Evolutionary conservation across 495 filamentous ascomycete species (phyloP).

Genomic region (Talaromyces nanjingensis): DNA sequence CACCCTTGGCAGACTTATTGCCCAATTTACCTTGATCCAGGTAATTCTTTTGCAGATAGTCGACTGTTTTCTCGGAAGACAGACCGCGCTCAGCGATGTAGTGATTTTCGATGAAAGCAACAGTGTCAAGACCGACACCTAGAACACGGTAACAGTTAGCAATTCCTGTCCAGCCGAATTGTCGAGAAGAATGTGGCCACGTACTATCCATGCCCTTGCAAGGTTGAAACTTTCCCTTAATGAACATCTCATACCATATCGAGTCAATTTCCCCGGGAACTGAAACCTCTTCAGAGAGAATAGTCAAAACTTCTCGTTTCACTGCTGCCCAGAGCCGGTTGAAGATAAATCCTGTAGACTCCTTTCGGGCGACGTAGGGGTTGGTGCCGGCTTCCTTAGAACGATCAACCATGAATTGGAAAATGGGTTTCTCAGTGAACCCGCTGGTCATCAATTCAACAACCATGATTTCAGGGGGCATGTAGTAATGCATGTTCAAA

Average conservation of each 20-base stretch:
- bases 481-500: slow-evolving; percentile 46
- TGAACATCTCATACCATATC: slow-evolving; percentile 34
- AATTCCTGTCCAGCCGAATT: not conserved
- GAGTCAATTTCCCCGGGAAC: slow-evolving; percentile 41
- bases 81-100: slow-evolving; percentile 41
- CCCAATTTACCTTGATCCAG: slow-evolving; percentile 13
- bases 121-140: slow-evolving; percentile 47
- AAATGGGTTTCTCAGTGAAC: slow-evolving; percentile 34
- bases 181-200: slow-evolving; percentile 6
- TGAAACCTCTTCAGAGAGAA: slow-evolving; percentile 44
- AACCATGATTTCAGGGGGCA: slow-evolving; percentile 39
- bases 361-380: slow-evolving; percentile 33
- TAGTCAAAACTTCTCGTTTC: slow-evolving; percentile 44
- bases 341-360: slow-evolving; percentile 51
- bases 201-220: slow-evolving; percentile 28
- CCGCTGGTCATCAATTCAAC: slow-evolving; percentile 54
- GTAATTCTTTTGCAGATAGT: slow-evolving; percentile 27
- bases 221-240: slow-evolving; percentile 18
- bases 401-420: slow-evolving; percentile 32
- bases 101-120: slow-evolving; percentile 38
- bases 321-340: slow-evolving; percentile 53
- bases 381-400: slow-evolving; percentile 35
- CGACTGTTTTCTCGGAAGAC: slow-evolving; percentile 23
- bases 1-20: slow-evolving; percentile 15
- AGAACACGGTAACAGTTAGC: not conserved